Conservation (phyloP, 1,284 basidiomycete genomes). For the Macrocystidia cucumis region DNA sequence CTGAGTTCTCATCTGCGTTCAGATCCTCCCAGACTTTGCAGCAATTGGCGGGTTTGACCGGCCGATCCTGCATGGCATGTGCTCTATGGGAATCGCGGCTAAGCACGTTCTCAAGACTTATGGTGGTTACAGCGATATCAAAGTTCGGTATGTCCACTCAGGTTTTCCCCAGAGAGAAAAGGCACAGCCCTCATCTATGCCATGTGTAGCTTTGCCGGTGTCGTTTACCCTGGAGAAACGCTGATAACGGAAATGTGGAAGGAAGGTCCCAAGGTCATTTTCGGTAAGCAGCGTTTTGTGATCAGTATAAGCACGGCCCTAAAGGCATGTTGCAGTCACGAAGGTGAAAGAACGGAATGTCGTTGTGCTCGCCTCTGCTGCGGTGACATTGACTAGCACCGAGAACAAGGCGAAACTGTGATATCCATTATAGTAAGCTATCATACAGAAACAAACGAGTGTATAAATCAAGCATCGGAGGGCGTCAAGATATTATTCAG, state of each 20-base stretch:
- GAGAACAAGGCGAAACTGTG: constrained; percentile 56
- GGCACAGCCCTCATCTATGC: constrained; percentile 2
- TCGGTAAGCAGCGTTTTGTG: constrained; percentile 49
- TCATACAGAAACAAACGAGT: no score
- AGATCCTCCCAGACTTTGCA: constrained; percentile 93
- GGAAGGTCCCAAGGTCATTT: constrained; percentile 87
- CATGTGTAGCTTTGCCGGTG: constrained; percentile 67
- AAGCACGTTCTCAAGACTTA: constrained; percentile 89
- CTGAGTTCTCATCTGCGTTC: constrained; percentile 6
- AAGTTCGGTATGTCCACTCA: constrained; percentile 65
- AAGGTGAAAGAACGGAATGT: constrained; percentile 75
- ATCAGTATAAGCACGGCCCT: neutral
- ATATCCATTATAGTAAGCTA: no score
- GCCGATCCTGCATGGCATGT: constrained; percentile 83
- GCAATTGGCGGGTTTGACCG: constrained; percentile 92
- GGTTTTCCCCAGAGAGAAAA: neutral
- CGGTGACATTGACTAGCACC: constrained; percentile 53
- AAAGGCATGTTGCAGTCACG: constrained; percentile 36
- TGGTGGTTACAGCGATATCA: constrained; percentile 89
- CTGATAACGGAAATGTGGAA: constrained; percentile 97
- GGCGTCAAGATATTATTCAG: no score
- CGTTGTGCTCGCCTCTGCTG: constrained; percentile 66
- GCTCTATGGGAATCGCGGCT: constrained; percentile 90
- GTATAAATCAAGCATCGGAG: no score
- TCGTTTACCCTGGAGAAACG: constrained; percentile 94